Evolutionary conservation across 371 early-diverging fungal species (phyloP).

Genomic region (Mortierella sp.): DNA sequence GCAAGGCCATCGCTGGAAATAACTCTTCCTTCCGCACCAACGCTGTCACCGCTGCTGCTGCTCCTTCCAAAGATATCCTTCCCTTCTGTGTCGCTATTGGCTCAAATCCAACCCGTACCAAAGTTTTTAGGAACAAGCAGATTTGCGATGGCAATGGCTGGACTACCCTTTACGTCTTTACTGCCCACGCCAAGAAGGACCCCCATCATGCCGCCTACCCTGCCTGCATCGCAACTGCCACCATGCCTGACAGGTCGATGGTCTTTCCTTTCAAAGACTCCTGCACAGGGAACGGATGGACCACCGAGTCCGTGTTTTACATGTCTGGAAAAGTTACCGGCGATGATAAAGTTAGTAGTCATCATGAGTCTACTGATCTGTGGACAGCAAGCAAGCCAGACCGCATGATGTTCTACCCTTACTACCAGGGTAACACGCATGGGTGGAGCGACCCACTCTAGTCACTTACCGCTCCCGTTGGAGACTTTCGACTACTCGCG

Average conservation of each 20-base stretch:
- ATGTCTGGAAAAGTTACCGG: neutral
- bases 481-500: neutral
- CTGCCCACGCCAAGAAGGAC: neutral
- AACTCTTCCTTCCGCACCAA: neutral
- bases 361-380: neutral
- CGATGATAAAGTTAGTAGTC: neutral
- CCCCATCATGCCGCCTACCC: neutral
- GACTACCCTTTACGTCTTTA: neutral
- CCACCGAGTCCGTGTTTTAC: neutral
- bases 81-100: neutral
- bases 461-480: neutral
- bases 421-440: neutral
- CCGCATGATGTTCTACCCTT: neutral
- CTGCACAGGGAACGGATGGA: neutral
- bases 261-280: neutral
- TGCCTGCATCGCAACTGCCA: neutral
- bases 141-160: neutral
- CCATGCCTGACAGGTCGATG: neutral
- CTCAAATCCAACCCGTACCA: neutral
- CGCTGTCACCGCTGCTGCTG: neutral
- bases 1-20: neutral
- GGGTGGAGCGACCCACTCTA: neutral
- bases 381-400: neutral
- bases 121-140: neutral
- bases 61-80: neutral